These are phyloP conservation scores for Irpex sp. DNA, from an alignment of 1,284 basidiomycete genomes.

Conservation along the genomic window DNA sequence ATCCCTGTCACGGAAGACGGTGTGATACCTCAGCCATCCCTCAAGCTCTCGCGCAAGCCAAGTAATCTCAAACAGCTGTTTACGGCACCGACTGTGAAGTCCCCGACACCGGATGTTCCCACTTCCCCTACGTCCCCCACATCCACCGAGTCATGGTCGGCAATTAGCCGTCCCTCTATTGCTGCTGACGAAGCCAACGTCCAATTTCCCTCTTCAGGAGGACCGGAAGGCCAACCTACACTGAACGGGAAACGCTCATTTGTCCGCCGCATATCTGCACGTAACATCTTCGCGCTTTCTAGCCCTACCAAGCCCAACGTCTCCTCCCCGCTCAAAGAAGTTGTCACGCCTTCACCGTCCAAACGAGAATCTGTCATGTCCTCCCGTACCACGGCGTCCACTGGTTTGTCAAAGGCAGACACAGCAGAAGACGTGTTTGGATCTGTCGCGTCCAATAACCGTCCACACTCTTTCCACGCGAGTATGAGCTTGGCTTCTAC, in stretches of 20 bases:
- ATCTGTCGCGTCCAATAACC: not conserved
- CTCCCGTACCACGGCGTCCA: slow-evolving; percentile 6
- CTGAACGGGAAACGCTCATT: slow-evolving; percentile 27
- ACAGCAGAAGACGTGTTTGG: slow-evolving; percentile 7
- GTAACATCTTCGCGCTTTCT: slow-evolving; percentile 26
- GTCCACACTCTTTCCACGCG: slow-evolving; percentile 12
- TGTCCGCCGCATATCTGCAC: slow-evolving; percentile 26
- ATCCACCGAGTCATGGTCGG: slow-evolving; percentile 10
- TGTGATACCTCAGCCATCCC: slow-evolving; percentile 10
- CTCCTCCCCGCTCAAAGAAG: slow-evolving; percentile 2
- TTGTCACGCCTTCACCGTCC: slow-evolving; percentile 7
- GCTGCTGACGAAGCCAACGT: slow-evolving; percentile 19
- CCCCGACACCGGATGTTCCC: slow-evolving; percentile 16
- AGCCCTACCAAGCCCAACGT: slow-evolving; percentile 4
- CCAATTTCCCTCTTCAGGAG: slow-evolving; percentile 5
- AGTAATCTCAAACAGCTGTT: slow-evolving; percentile 26
- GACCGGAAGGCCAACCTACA: slow-evolving; percentile 11
- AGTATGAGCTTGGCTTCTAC: not conserved
- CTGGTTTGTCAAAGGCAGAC: not conserved
- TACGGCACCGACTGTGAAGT: slow-evolving; percentile 10
- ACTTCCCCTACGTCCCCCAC: slow-evolving; percentile 15
- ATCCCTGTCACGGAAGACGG: slow-evolving; percentile 5
- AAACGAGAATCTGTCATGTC: slow-evolving; percentile 8
- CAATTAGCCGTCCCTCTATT: slow-evolving; percentile 14
- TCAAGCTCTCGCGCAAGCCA: slow-evolving; percentile 21